Evolutionary conservation across 1,284 basidiomycete genomes (phyloP), one percentile per base, ranked within the genome.

Genomic region (Ceratobasidium sp.): DNA sequence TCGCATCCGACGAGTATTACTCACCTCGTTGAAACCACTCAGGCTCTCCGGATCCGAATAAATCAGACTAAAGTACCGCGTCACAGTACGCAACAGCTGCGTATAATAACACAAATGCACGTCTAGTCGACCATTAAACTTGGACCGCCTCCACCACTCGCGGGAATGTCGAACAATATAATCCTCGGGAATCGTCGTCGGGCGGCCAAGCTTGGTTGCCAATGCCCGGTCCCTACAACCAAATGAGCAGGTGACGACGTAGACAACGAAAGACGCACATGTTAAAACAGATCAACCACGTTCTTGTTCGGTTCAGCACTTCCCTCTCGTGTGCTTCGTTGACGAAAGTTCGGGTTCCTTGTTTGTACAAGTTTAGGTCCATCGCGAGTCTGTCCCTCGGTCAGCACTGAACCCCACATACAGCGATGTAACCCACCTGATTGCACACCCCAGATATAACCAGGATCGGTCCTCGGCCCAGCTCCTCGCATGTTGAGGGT

Each of bases 241-340:
- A 34, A 12, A 42, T 29, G n/a, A 31, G 29, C 35, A 32, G 27
- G 15, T 25, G 22, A 31, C 3, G 7, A 42, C 32, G 22, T 17
- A 15, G 29, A 47, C 10, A 15, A 54, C 17, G 22, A 13, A 20
- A 1, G n/a, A 47, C 64, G 38, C 27, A 67, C 64, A 94, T 75
- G 76, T 92, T 92, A 79, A 90, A 93, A 77, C 92, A 94, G 68
- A 91, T 89, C 82, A 93, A 85, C 93, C 92, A 94, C 20, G 91
- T 87, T 15, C 93, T 82, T 45, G 86, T 87, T 69, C 89, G 86
- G 77, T 94, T 94, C 54, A 94, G 78, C 47, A 91, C 83, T 78
- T 95, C 93, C 15, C 92, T 83, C 76, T 91, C 91, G 72, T 91
- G 86, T 56, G 80, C 83, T 76, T 91, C 89, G 32, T 81, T 85